A percentile compares a stretch with the other conserved stretches of the same genome.
These are phyloP conservation scores for Fraxinus latifolia DNA, from an alignment of 305 asterid species.

Conservation along the genomic window DNA sequence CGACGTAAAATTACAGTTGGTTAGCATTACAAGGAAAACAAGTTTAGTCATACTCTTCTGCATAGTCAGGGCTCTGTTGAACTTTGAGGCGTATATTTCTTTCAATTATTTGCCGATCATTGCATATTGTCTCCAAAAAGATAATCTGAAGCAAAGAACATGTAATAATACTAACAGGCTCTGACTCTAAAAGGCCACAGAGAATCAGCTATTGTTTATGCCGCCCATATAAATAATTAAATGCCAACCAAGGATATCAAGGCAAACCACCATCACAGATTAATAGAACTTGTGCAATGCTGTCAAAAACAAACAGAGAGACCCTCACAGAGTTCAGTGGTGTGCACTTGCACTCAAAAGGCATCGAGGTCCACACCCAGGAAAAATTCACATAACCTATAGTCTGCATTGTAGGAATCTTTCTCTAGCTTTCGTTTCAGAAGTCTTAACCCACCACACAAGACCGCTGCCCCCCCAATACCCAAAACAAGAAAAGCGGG, in stretches of 20 bases:
- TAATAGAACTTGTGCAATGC: constrained; percentile 7
- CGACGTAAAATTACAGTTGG: constrained; percentile 21
- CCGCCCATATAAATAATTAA: background rate
- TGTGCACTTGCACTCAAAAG: background rate
- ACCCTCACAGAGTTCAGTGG: background rate
- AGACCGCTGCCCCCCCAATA: background rate
- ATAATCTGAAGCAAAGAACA: constrained; percentile 60
- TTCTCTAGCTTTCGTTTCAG: background rate
- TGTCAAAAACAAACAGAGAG: background rate
- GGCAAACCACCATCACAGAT: constrained; percentile 8
- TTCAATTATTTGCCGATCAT: constrained; percentile 79
- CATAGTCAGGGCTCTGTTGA: constrained; percentile 98
- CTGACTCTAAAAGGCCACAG: constrained; percentile 17
- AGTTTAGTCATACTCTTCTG: constrained; percentile 73
- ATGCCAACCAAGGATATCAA: constrained; percentile 4
- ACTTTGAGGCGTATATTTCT: constrained; percentile 98
- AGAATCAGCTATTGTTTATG: constrained; percentile 6
- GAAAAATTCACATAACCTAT: background rate
- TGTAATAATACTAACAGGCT: constrained; percentile 6
- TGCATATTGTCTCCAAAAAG: constrained; percentile 91
- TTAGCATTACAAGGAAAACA: constrained; percentile 22
- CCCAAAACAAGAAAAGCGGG: background rate
- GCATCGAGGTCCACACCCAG: background rate
- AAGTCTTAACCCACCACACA: background rate
- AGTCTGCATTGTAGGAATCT: background rate